phyloP scores from a whole-genome alignment of 805 yeast genomes.

The Brettanomyces naardenensis region DNA sequence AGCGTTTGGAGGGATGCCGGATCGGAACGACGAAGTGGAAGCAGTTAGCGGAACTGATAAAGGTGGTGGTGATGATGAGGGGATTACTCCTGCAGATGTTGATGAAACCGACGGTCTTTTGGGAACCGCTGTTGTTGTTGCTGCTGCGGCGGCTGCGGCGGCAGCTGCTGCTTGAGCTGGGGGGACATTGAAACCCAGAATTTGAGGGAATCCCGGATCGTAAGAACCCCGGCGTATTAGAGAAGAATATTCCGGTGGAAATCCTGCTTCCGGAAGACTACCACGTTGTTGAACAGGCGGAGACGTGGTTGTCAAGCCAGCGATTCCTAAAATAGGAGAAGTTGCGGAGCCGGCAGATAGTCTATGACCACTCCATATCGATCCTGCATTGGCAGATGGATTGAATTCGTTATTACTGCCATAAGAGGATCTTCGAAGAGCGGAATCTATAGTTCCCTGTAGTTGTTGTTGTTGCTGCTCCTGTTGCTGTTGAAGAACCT shows the following conservation, averaged over 20 bases:
- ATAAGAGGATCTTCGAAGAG: constrained; percentile 2
- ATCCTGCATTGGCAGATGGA: background rate
- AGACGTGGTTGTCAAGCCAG: constrained; percentile 4
- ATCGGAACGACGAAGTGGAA: constrained; percentile 10
- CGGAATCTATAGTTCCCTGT: constrained; percentile 3
- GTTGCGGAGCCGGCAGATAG: constrained; percentile 19
- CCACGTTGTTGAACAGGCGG: constrained; percentile 2
- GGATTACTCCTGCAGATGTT: no score
- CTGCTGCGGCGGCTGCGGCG: no score
- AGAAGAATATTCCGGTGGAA: constrained; percentile 6
- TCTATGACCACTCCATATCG: constrained; percentile 6
- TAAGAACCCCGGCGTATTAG: constrained; percentile 6
- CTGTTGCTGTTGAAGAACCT: constrained; percentile 8
- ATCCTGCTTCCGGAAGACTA: constrained; percentile 2
- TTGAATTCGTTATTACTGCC: constrained; percentile 2
- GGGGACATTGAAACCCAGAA: no score
- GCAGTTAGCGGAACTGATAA: constrained; percentile 20
- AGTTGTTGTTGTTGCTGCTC: constrained; percentile 13
- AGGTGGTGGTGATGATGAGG: constrained; percentile 13
- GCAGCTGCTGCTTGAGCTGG: no score
- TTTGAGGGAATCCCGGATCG: background rate
- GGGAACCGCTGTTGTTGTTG: no score
- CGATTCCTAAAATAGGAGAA: constrained; percentile 15
- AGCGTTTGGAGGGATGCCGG: constrained; percentile 10
- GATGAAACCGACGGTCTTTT: no score